Evolutionary conservation across 2,329 filamentous ascomycete species (phyloP), one percentile per base, ranked within the genome.

Genomic region (Arthrobotrys sinensis): DNA sequence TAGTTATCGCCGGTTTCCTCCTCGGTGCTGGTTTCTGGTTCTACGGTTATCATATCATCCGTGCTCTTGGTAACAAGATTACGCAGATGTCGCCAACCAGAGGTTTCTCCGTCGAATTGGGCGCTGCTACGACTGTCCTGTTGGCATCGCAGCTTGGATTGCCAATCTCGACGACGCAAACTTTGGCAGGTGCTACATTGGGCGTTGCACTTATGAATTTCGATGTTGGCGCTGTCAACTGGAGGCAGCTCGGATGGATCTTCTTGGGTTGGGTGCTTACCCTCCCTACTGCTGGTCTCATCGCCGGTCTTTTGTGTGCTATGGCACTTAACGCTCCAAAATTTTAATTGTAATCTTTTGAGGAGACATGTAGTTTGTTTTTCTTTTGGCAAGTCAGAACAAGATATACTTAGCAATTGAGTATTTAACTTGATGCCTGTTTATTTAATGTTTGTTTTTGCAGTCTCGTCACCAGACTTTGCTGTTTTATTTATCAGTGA

Each of bases 1-100:
- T 91, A 38, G 86, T 85, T 46, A 87, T 88, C 57, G 87, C 87
- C 34, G 87, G 87, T 82, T 84, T 84, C 5, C 85, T 84, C 71
- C 87, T 90, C 52, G 86, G 87, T 52, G 82, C 90, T 55, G 89
- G 89, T 73, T 85, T 90, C 75, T 89, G 88, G 87, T 89, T 88
- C 34, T 90, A 90, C 79, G 89, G 89, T 0, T 90, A 90, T 83
- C 88, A 90, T 82, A 90, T 91, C 83, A 90, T 91, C 88, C 85
- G 86, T 36, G 88, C 88, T 80, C 85, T 90, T 73, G 89, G 89
- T 70, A 90, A 90, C 84, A 87, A 87, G 80, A 86, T 90, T 78
- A 90, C 89, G 10, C 86, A 89, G n/a, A 88, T 89, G 85, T 90
- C 88, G 0, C 89, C 89, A 1, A 86, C 87, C 1, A 87, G 88